phyloP scores from a whole-genome alignment of 2,329 filamentous ascomycete species.

The Diaporthe sp. region DNA sequence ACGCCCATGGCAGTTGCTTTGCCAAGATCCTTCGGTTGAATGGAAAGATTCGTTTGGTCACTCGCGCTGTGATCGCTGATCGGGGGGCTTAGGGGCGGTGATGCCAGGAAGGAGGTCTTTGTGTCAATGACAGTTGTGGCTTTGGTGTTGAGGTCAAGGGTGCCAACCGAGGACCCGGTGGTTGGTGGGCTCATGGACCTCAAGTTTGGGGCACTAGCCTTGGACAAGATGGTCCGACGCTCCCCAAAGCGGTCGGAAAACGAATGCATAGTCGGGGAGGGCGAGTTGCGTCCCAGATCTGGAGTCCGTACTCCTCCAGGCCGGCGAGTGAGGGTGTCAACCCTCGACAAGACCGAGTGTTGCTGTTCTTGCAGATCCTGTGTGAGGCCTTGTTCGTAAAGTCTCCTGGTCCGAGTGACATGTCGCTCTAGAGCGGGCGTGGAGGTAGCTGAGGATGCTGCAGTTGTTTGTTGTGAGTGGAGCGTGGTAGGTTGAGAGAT shows the following conservation, averaged over 20 bases:
- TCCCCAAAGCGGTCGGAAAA: slow-evolving; percentile 62
- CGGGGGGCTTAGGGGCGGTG: slow-evolving; percentile 70
- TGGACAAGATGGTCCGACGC: slow-evolving; percentile 61
- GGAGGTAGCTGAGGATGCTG: slow-evolving; percentile 54
- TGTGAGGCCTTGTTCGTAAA: slow-evolving; percentile 87
- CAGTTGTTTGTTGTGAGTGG: slow-evolving; percentile 55
- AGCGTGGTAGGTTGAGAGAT: slow-evolving; percentile 77
- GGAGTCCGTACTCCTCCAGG: slow-evolving; percentile 63
- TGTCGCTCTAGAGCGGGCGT: slow-evolving; percentile 71
- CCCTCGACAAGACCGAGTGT: slow-evolving; percentile 79
- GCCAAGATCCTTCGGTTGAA: slow-evolving; percentile 82
- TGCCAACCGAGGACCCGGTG: slow-evolving; percentile 53
- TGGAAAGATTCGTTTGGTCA: slow-evolving; percentile 73
- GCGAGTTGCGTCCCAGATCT: slow-evolving; percentile 59
- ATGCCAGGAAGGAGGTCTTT: slow-evolving; percentile 51
- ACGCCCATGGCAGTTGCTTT: slow-evolving; percentile 81
- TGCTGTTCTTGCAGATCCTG: slow-evolving; percentile 87
- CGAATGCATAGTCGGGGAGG: slow-evolving; percentile 61
- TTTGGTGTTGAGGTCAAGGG: slow-evolving; percentile 50
- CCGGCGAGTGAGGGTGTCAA: slow-evolving; percentile 83
- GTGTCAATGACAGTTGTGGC: slow-evolving; percentile 54
- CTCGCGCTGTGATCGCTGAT: slow-evolving; percentile 74
- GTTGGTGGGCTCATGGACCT: slow-evolving; percentile 67
- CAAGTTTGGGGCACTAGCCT: slow-evolving; percentile 79
- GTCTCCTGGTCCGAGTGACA: slow-evolving; percentile 77